phyloP scores from a whole-genome alignment of 2,329 filamentous ascomycete species.

The Cladophialophora exuberans region DNA sequence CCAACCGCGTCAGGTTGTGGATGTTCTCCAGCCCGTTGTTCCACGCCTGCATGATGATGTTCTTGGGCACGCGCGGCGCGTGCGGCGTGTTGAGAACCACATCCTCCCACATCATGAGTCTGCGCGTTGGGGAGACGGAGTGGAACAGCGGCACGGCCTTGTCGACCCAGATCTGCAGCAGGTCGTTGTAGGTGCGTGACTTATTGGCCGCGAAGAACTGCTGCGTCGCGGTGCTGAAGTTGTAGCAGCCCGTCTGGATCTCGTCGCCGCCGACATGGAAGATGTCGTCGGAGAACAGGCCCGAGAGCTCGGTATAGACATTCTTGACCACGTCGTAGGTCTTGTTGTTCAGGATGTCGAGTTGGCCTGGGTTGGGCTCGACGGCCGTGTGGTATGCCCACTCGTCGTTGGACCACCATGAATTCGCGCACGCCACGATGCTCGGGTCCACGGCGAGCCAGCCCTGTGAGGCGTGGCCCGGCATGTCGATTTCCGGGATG shows the following conservation, averaged over 20 bases:
- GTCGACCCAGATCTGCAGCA: slow-evolving; percentile 60
- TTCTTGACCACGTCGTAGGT: slow-evolving; percentile 59
- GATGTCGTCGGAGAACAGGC: slow-evolving; percentile 55
- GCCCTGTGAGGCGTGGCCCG: slow-evolving; percentile 59
- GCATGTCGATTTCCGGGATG: slow-evolving; percentile 66
- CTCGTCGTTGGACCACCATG: slow-evolving; percentile 65
- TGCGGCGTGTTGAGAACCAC: slow-evolving; percentile 49
- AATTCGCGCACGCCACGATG: slow-evolving; percentile 60
- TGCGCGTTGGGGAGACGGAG: slow-evolving; percentile 48
- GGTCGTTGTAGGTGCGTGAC: slow-evolving; percentile 55
- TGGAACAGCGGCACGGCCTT: slow-evolving; percentile 56
- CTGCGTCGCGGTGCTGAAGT: slow-evolving; percentile 55
- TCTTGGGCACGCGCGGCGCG: slow-evolving; percentile 53
- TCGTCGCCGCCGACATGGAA: slow-evolving; percentile 63
- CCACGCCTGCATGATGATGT: slow-evolving; percentile 58
- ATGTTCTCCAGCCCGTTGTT: slow-evolving; percentile 58
- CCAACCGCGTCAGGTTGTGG: slow-evolving; percentile 52
- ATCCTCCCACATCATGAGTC: slow-evolving; percentile 63
- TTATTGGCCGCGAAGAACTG: slow-evolving; percentile 56
- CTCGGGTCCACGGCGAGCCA: slow-evolving; percentile 61
- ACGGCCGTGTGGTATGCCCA: slow-evolving; percentile 60
- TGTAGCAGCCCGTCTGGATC: slow-evolving; percentile 60
- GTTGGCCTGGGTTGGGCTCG: slow-evolving; percentile 60
- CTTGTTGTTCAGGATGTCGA: slow-evolving; percentile 59
- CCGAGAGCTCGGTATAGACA: slow-evolving; percentile 58